Conservation (phyloP, 2,329 filamentous ascomycete genomes). For the Aureobasidium pullulans region DNA sequence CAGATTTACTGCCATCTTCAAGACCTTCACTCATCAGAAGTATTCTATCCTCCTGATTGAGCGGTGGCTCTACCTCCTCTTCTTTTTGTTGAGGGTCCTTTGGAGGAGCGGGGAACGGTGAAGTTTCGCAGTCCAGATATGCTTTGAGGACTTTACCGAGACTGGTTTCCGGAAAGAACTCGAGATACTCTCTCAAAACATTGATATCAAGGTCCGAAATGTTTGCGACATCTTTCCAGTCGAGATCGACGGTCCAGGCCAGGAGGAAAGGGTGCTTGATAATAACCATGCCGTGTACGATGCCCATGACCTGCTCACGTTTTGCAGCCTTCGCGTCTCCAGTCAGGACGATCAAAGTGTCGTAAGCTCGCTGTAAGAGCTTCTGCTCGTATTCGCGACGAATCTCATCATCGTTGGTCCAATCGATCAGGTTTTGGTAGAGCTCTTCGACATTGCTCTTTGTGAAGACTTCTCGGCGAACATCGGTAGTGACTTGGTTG, state of each 20-base stretch:
- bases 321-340: constrained; percentile 62
- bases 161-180: constrained; percentile 76
- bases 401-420: constrained; percentile 79
- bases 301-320: constrained; percentile 62
- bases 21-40: constrained; percentile 64
- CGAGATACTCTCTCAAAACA: constrained; percentile 71
- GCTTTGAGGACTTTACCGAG: constrained; percentile 74
- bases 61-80: constrained; percentile 48
- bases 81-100: constrained; percentile 36
- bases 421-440: constrained; percentile 80
- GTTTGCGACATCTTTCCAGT: constrained; percentile 76
- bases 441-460: constrained; percentile 71
- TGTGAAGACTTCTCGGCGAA: constrained; percentile 74
- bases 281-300: constrained; percentile 89
- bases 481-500: constrained; percentile 74
- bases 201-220: constrained; percentile 70
- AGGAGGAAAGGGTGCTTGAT: constrained; percentile 85
- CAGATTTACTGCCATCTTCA: constrained; percentile 51
- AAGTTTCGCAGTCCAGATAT: constrained; percentile 75
- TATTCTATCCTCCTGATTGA: constrained; percentile 71
- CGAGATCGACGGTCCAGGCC: constrained; percentile 84
- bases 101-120: constrained; percentile 69
- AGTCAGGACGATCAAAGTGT: constrained; percentile 64
- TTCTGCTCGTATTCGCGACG: constrained; percentile 86
- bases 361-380: constrained; percentile 71